A percentile compares a stretch with the other conserved stretches of the same genome.
phyloP scores from a whole-genome alignment of 139 green algal genomes.

The Edaphochlamys debaryana region DNA sequence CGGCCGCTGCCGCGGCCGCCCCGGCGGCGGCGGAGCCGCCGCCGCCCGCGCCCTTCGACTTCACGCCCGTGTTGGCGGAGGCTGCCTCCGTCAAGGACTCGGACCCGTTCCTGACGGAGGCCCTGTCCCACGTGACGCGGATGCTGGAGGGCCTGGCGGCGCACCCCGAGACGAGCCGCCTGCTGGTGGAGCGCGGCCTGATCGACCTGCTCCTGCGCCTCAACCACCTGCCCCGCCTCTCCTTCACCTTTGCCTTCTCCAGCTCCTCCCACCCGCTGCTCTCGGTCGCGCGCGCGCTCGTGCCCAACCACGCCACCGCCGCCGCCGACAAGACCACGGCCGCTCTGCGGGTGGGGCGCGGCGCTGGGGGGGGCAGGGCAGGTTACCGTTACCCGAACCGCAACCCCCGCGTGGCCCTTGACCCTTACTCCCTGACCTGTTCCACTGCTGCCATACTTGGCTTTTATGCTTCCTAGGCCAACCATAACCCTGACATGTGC shows the following conservation, averaged over 20 bases:
- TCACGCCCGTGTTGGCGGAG: slow-evolving; percentile 21
- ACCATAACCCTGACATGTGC: too few species aligned
- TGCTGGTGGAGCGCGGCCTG: slow-evolving; percentile 85
- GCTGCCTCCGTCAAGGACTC: slow-evolving; percentile 24
- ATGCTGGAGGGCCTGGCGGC: slow-evolving; percentile 89
- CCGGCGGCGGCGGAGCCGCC: background rate
- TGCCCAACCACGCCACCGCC: slow-evolving; percentile 48
- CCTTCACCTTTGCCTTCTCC: slow-evolving; percentile 79
- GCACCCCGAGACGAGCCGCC: slow-evolving; percentile 64
- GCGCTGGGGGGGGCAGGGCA: too few species aligned
- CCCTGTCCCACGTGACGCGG: slow-evolving; percentile 74
- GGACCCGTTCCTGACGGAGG: slow-evolving; percentile 71
- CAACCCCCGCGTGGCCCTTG: too few species aligned
- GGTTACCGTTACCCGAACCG: too few species aligned
- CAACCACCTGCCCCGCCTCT: slow-evolving; percentile 82
- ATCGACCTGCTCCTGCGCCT: slow-evolving; percentile 81
- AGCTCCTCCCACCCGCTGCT: slow-evolving; percentile 82
- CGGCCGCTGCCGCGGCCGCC: slow-evolving; percentile 18
- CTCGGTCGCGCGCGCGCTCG: slow-evolving; percentile 77
- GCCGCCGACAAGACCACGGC: slow-evolving; percentile 48
- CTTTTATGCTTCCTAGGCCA: too few species aligned
- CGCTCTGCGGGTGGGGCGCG: slow-evolving; percentile 46
- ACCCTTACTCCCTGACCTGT: too few species aligned
- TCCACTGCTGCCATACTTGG: too few species aligned
- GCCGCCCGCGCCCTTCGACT: slow-evolving; percentile 37